These are phyloP conservation scores for Daldinia concentrica DNA, from an alignment of 495 filamentous ascomycete species.

Conservation along the genomic window DNA sequence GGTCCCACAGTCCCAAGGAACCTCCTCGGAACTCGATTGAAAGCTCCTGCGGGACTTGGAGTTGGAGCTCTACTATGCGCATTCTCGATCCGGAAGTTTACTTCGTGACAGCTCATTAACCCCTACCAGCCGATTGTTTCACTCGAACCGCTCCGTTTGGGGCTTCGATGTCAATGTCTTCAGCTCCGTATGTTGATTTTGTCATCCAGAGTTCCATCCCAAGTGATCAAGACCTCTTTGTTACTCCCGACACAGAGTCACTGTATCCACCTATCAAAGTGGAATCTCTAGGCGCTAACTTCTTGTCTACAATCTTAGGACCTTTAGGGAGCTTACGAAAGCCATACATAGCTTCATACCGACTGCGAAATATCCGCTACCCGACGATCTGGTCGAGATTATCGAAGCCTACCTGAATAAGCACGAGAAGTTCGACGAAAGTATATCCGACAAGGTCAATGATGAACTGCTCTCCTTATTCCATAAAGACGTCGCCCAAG, in stretches of 20 bases:
- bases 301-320: conserved; percentile 46
- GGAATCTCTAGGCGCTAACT: conserved; percentile 22
- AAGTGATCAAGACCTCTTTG: neutral
- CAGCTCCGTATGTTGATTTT: conserved; percentile 44
- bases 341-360: conserved; percentile 64
- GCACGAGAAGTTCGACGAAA: conserved; percentile 65
- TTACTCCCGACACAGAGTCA: conserved; percentile 9
- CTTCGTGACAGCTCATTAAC: conserved; percentile 26
- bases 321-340: conserved; percentile 69
- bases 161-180: conserved; percentile 41
- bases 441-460: conserved; percentile 68
- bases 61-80: conserved; percentile 32
- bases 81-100: conserved; percentile 27
- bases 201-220: neutral
- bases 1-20: conserved; percentile 6
- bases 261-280: conserved; percentile 9
- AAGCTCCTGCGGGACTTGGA: conserved; percentile 34
- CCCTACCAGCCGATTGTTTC: conserved; percentile 20
- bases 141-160: conserved; percentile 32
- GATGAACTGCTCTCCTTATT: conserved; percentile 72
- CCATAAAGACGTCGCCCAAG: conserved; percentile 62
- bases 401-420: conserved; percentile 70
- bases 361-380: conserved; percentile 65
- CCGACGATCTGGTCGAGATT: conserved; percentile 64
- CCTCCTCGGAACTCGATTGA: conserved; percentile 14